phyloP scores from a whole-genome alignment of 139 green algal species.

The Penium margaritaceum region DNA sequence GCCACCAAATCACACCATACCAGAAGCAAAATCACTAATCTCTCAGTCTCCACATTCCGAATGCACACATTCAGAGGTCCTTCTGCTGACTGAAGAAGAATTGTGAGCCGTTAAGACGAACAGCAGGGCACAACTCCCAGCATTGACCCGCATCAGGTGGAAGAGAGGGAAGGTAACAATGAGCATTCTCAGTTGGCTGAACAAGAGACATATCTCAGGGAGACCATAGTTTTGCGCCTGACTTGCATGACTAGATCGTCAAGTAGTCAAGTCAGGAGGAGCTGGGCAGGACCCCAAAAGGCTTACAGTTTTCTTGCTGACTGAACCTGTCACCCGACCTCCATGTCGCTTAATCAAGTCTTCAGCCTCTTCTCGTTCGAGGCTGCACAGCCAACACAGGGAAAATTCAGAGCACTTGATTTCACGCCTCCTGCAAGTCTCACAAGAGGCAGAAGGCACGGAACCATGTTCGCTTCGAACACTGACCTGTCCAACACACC shows the following conservation, averaged over 20 bases:
- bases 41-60: no score
- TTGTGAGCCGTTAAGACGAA: no score
- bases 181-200: not conserved
- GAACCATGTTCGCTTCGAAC: not conserved
- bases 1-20: no score
- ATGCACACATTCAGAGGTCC: no score
- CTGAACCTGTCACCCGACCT: constrained; percentile 60
- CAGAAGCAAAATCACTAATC: no score
- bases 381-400: constrained; percentile 23
- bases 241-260: not conserved
- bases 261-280: not conserved
- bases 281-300: not conserved
- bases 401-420: not conserved
- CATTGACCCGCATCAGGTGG: no score
- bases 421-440: not conserved
- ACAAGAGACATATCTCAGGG: not conserved
- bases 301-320: constrained; percentile 72
- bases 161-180: not conserved
- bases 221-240: not conserved
- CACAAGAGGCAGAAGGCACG: not conserved
- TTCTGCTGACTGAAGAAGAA: no score
- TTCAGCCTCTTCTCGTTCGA: constrained; percentile 67
- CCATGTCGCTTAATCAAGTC: constrained; percentile 79
- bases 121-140: no score
- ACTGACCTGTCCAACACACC: constrained; percentile 45